These are phyloP conservation scores for Elsinoe necatrix DNA, from an alignment of 2,329 filamentous ascomycete species.

Conservation along the genomic window DNA sequence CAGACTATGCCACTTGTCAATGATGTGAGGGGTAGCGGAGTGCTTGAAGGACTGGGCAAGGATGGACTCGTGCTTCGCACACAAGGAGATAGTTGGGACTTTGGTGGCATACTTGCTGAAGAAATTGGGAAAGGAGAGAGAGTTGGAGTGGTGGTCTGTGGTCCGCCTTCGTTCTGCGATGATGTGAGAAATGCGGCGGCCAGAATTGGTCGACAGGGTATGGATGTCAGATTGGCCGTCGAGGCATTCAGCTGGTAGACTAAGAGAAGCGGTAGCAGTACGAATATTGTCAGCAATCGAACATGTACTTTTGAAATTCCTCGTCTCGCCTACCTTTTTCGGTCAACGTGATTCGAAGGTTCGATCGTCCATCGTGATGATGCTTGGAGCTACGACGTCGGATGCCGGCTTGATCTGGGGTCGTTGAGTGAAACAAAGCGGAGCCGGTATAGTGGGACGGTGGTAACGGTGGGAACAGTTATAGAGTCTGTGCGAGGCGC, in stretches of 20 bases:
- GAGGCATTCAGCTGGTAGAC: slow-evolving; percentile 13
- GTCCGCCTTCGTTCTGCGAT: slow-evolving; percentile 6
- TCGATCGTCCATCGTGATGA: background rate
- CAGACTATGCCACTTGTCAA: slow-evolving; percentile 2
- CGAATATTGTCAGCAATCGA: background rate
- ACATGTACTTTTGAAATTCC: background rate
- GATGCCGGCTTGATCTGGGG: background rate
- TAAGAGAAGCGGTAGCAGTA: background rate
- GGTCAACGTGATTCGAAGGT: background rate
- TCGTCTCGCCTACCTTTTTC: background rate
- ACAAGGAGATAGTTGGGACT: background rate
- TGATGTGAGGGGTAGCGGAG: slow-evolving; percentile 3
- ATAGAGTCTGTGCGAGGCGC: slow-evolving; percentile 6
- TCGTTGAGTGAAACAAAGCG: slow-evolving; percentile 13
- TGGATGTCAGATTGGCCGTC: background rate
- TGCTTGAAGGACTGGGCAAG: background rate
- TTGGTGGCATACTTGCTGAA: background rate
- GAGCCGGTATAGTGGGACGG: background rate
- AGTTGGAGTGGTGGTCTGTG: slow-evolving; percentile 6
- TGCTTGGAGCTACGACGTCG: background rate
- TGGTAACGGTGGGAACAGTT: background rate
- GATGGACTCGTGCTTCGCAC: background rate
- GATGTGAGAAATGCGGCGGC: background rate
- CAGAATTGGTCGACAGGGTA: background rate
- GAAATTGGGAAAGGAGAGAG: background rate